Percentiles rank a stretch among this genome's conserved stretches.
phyloP scores from a whole-genome alignment of 768 basidiomycete genomes.

The Cystoderma amianthinum region DNA sequence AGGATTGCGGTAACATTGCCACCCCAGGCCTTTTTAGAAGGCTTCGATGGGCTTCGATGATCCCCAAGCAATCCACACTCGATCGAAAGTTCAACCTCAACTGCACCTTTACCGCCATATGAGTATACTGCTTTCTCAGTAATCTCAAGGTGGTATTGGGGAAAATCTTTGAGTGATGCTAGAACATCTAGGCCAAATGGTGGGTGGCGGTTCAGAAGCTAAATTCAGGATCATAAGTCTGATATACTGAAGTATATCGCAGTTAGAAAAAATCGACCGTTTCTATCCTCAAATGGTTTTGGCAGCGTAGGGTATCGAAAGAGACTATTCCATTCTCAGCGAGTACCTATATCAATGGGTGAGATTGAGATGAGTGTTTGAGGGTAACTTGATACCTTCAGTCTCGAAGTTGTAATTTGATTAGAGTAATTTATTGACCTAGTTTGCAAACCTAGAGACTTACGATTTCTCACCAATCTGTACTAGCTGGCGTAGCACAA shows the following conservation, averaged over 20 bases:
- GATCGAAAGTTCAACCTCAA: constrained; percentile 50
- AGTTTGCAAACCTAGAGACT: constrained; percentile 15
- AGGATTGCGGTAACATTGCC: constrained; percentile 66
- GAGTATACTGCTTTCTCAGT: constrained; percentile 37
- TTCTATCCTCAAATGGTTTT: constrained; percentile 59
- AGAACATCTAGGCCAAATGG: constrained; percentile 74
- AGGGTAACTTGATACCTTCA: no score
- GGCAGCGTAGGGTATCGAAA: constrained; percentile 46
- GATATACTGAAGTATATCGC: neutral
- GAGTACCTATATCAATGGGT: constrained; percentile 65
- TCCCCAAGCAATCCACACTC: constrained; percentile 46
- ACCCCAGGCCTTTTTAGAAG: constrained; percentile 38
- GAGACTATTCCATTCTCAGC: constrained; percentile 67
- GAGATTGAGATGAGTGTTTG: no score
- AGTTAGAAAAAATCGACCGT: constrained; percentile 27
- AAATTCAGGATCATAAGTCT: neutral
- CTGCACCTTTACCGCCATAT: constrained; percentile 39
- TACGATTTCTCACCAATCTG: constrained; percentile 93
- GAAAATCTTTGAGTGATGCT: constrained; percentile 53
- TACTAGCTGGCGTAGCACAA: constrained; percentile 81
- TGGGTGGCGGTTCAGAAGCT: constrained; percentile 70
- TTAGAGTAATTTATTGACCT: neutral
- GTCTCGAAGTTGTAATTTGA: constrained; percentile 10
- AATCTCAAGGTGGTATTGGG: constrained; percentile 52
- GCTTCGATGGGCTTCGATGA: constrained; percentile 16